Evolutionary conservation across 2,329 filamentous ascomycete genomes (phyloP), one percentile per base, ranked within the genome.

Genomic region (Aspergillus jensenii): DNA sequence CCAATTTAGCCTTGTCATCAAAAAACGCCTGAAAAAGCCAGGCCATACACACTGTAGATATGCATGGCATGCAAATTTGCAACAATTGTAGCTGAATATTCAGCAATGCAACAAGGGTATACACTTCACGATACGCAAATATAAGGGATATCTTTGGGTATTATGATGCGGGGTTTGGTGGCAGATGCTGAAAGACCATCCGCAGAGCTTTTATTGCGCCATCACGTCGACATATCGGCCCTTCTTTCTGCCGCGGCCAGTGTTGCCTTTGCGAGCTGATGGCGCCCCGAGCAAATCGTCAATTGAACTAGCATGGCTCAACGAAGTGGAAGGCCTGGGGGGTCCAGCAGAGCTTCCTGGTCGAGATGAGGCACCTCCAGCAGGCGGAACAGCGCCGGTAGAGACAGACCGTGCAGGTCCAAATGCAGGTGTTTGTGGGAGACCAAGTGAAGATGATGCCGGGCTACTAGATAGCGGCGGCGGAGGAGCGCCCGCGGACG

Each of bases 161-260:
- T 21, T n/a, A 52, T 45, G 51, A 12, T 17, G 15, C 39, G 4
- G n/a, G 6, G 21, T 45, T 41, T 21, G 27, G 44, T 40, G 55
- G 25, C 44, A 41, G 11, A 4, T 46, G 23, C 17, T 46, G 41
- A 47, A 31, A 37, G 44, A 6, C 21, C 6, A 51, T 27, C 14
- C n/a, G 35, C 9, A 12, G 15, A 3, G 23, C 15, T 40, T 39
- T 73, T 59, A 79, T 65, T 90, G 88, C 9, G 89, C 90, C 92
- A 98, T 97, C 59, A 99, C 91, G 82, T 99, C 95, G 31, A 99
- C 88, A 80, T 99, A 99, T 31, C 91, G 89, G 21, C 88, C 87
- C 81, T 92, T 96, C 80, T 91, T 91, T 68, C 84, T 81, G 74
- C 89, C 91, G 73, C 86, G 90, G 69, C 82, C 82, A 5, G 81